These are phyloP conservation scores for Cyclotella atomus DNA, from an alignment of 108 stramenopile species.

Conservation along the genomic window DNA sequence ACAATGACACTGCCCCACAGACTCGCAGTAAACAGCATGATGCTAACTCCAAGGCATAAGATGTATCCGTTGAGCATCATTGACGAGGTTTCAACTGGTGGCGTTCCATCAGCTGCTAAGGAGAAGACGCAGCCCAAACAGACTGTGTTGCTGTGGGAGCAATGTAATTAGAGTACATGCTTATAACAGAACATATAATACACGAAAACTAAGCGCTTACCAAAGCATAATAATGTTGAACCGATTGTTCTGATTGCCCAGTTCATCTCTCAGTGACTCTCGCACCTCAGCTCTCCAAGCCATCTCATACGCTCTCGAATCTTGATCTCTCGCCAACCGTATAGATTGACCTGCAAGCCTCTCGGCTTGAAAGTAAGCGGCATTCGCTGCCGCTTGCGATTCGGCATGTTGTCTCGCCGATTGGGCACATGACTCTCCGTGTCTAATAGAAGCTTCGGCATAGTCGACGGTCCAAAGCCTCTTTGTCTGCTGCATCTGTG, in stretches of 20 bases:
- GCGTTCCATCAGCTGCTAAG: not conserved
- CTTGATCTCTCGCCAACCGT: constrained; percentile 9
- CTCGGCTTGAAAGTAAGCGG: constrained; percentile 5
- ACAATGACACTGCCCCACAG: not conserved
- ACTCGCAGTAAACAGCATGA: not conserved
- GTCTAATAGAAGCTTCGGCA: not conserved
- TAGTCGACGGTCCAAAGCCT: constrained; percentile 2
- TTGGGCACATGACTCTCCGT: constrained; percentile 3
- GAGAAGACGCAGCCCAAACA: constrained; percentile 10
- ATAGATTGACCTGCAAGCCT: not conserved
- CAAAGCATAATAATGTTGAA: constrained; percentile 11
- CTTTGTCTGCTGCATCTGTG: constrained; percentile 3
- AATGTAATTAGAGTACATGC: not conserved
- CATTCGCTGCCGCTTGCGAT: not conserved
- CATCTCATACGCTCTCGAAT: not conserved
- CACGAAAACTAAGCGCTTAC: no score
- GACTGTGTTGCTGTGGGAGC: not conserved
- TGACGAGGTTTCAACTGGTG: not conserved
- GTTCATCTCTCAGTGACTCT: not conserved
- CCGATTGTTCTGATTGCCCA: constrained; percentile 16
- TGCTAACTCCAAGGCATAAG: not conserved
- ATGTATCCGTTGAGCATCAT: not conserved
- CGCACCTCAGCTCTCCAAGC: constrained; percentile 9
- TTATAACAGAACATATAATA: no score
- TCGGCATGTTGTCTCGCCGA: constrained; percentile 2